Conservation (phyloP, 2,329 filamentous ascomycete species). For the Exophiala calicioides region DNA sequence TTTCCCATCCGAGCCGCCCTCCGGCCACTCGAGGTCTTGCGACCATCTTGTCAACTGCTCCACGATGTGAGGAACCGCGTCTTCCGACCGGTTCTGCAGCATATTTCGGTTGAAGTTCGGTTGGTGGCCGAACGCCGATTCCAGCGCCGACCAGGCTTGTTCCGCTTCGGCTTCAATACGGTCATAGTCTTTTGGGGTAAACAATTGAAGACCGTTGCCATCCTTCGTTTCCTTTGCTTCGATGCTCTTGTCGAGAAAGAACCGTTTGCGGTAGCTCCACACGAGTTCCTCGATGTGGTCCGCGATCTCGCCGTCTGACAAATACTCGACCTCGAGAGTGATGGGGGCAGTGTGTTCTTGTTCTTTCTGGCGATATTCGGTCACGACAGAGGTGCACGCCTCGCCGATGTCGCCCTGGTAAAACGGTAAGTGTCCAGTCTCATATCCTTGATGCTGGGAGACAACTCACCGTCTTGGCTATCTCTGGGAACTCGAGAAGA, state of each 20-base stretch:
- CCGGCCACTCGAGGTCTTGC: conserved; percentile 37
- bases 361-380: conserved; percentile 38
- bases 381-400: conserved; percentile 40
- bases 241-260: conserved; percentile 32
- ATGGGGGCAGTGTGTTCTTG: conserved; percentile 32
- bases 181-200: too few relatives aligned
- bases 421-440: too few relatives aligned
- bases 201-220: too few relatives aligned
- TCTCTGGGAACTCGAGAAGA: conserved; percentile 36
- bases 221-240: conserved; percentile 25
- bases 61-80: conserved; percentile 19
- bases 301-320: conserved; percentile 33
- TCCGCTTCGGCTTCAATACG: conserved; percentile 34
- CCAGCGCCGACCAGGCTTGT: conserved; percentile 47
- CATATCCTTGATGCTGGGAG: too few relatives aligned
- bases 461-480: conserved; percentile 34
- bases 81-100: conserved; percentile 34
- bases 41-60: conserved; percentile 35
- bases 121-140: conserved; percentile 39
- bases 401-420: conserved; percentile 37
- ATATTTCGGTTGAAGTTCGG: conserved; percentile 30
- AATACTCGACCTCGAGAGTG: conserved; percentile 38
- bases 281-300: conserved; percentile 37
- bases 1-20: conserved; percentile 26
- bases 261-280: conserved; percentile 36